Conservation (phyloP, 2,329 filamentous ascomycete genomes). For the Paraphaeosphaeria minitans region DNA sequence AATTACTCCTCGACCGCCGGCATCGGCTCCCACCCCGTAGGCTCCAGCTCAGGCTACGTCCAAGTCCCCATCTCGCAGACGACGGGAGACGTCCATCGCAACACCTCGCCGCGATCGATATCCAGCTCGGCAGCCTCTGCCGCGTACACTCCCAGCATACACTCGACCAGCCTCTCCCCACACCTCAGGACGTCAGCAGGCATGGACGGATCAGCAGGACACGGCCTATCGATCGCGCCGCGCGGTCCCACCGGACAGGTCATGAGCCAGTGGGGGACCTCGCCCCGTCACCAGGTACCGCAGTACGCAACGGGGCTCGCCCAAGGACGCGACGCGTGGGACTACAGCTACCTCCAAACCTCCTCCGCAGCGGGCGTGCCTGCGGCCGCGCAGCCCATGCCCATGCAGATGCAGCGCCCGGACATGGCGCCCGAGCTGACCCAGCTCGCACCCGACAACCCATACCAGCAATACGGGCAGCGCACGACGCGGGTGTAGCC, state of each 20-base stretch:
- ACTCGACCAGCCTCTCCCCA: slow-evolving; percentile 53
- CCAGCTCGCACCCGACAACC: slow-evolving; percentile 36
- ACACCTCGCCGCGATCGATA: slow-evolving; percentile 56
- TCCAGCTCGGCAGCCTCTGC: slow-evolving; percentile 51
- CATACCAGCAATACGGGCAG: slow-evolving; percentile 46
- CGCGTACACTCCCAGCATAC: slow-evolving; percentile 51
- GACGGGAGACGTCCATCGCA: slow-evolving; percentile 54
- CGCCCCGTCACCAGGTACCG: slow-evolving; percentile 37
- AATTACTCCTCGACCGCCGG: slow-evolving; percentile 71
- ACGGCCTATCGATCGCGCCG: slow-evolving; percentile 41
- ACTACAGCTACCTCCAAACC: slow-evolving; percentile 43
- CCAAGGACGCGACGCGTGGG: slow-evolving; percentile 42
- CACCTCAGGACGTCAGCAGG: slow-evolving; percentile 49
- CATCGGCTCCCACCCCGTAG: slow-evolving; percentile 50
- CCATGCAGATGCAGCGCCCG: slow-evolving; percentile 41
- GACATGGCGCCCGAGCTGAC: slow-evolving; percentile 36
- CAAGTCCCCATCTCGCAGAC: slow-evolving; percentile 55
- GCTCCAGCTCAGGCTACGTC: slow-evolving; percentile 38
- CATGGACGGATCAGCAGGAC: slow-evolving; percentile 45
- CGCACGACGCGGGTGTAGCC: slow-evolving; percentile 44
- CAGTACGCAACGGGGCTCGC: slow-evolving; percentile 40
- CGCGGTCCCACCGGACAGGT: slow-evolving; percentile 39
- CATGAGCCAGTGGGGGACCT: slow-evolving; percentile 43
- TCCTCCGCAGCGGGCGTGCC: slow-evolving; percentile 33
- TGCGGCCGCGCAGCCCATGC: slow-evolving; percentile 35